A percentile compares a stretch with the other conserved stretches of the same genome.
Evolutionary conservation across 2,329 filamentous ascomycete genomes (phyloP).

Genomic region (Cercospora sp.): DNA sequence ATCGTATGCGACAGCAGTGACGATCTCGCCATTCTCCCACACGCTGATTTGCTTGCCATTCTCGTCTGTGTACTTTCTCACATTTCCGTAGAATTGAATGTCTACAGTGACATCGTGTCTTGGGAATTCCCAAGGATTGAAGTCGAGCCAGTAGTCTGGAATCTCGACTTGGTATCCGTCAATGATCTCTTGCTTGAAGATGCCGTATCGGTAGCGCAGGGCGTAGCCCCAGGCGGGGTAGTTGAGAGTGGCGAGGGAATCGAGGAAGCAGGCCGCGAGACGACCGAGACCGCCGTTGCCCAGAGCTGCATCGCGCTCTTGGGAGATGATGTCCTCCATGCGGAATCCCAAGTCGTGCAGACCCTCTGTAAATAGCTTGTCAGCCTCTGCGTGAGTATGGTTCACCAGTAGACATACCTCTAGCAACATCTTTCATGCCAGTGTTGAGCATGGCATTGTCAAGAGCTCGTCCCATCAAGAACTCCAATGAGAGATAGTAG

Average conservation of each 20-base stretch:
- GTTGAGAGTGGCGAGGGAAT: constrained; percentile 91
- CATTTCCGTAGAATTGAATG: constrained; percentile 92
- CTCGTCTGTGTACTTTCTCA: constrained; percentile 71
- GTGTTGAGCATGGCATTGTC: constrained; percentile 99
- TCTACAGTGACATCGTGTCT: constrained; percentile 93
- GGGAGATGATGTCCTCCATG: constrained; percentile 90
- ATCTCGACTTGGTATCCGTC: constrained; percentile 98
- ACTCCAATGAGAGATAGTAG: constrained; percentile 97
- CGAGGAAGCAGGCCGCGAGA: constrained; percentile 93
- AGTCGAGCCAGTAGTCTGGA: constrained; percentile 98
- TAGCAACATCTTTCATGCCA: constrained; percentile 79
- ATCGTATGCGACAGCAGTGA: constrained; percentile 90
- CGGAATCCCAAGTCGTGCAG: constrained; percentile 89
- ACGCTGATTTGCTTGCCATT: constrained; percentile 68
- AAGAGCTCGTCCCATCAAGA: constrained; percentile 91
- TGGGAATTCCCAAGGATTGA: constrained; percentile 99
- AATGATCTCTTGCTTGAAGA: constrained; percentile 99
- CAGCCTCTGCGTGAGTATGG: constrained; percentile 2
- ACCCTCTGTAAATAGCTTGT: constrained; percentile 61
- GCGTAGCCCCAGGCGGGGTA: constrained; percentile 98
- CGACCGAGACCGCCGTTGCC: constrained; percentile 95
- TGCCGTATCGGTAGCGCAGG: constrained; percentile 85
- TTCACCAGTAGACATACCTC: constrained; percentile 55
- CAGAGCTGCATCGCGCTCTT: constrained; percentile 94
- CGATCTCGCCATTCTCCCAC: constrained; percentile 93